Conservation (phyloP, 2,329 filamentous ascomycete genomes). For the Beauveria varroae region DNA sequence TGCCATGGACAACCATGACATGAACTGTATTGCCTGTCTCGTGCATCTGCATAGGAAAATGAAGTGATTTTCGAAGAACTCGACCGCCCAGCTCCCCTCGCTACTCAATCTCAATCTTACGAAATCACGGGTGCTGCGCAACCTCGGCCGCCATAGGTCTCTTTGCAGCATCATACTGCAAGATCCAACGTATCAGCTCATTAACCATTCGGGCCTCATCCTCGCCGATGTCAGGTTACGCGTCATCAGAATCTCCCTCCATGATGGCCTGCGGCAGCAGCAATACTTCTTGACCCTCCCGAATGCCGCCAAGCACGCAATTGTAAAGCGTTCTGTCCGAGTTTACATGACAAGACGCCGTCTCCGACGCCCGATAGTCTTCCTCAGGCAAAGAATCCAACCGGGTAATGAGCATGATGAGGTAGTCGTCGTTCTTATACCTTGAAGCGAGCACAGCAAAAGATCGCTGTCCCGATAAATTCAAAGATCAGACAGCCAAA, state of each 20-base stretch:
- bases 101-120: not conserved
- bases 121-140: conserved; percentile 7
- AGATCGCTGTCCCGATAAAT: conserved; percentile 20
- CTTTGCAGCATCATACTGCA: conserved; percentile 24
- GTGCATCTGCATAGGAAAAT: not conserved
- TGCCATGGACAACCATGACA: too few species aligned
- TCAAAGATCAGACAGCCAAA: conserved; percentile 26
- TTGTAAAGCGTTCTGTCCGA: conserved; percentile 20
- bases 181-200: conserved; percentile 21
- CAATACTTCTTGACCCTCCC: conserved; percentile 17
- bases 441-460: conserved; percentile 17
- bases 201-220: conserved; percentile 20
- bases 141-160: conserved; percentile 22
- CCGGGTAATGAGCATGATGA: conserved; percentile 14
- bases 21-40: too few species aligned
- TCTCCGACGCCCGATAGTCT: conserved; percentile 18
- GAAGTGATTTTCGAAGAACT: too few species aligned
- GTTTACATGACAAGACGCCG: conserved; percentile 20
- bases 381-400: conserved; percentile 18
- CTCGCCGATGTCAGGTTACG: conserved; percentile 17
- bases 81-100: too few species aligned
- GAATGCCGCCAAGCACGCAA: conserved; percentile 18
- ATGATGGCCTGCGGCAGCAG: conserved; percentile 19
- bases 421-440: conserved; percentile 17
- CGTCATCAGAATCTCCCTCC: conserved; percentile 21